Percentiles rank a stretch among this genome's conserved stretches.
phyloP scores from a whole-genome alignment of 371 early-diverging fungal species.

The Paraphysoderma sedebokerense region DNA sequence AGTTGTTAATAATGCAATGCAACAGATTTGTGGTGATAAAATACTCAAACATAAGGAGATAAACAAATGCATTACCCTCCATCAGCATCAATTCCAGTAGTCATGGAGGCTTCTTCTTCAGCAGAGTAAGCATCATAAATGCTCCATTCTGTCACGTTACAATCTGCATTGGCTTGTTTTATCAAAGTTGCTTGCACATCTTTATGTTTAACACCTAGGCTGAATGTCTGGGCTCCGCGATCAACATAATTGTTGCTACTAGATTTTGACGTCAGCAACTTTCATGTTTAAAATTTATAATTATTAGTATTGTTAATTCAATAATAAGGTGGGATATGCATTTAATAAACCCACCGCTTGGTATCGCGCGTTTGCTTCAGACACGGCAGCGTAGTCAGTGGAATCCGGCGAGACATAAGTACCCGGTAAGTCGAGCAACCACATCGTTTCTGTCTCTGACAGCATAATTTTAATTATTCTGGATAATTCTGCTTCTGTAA shows the following conservation, averaged over 20 bases:
- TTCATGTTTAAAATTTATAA: not conserved
- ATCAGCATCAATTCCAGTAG: not conserved
- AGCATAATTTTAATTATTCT: slow-evolving; percentile 14
- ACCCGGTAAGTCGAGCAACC: slow-evolving; percentile 17
- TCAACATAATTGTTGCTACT: slow-evolving; percentile 25
- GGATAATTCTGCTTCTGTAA: slow-evolving; percentile 12
- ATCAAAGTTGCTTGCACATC: slow-evolving; percentile 22
- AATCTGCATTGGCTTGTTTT: slow-evolving; percentile 13
- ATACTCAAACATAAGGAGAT: not conserved
- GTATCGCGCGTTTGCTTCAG: slow-evolving; percentile 19
- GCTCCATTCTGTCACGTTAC: slow-evolving; percentile 17
- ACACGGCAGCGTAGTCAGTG: slow-evolving; percentile 15
- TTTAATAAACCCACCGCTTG: slow-evolving; percentile 12
- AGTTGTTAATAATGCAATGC: not conserved
- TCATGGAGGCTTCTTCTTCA: not conserved
- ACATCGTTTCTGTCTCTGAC: slow-evolving; percentile 20
- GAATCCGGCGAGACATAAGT: slow-evolving; percentile 16
- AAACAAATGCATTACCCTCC: not conserved
- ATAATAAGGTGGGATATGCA: not conserved
- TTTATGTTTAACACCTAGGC: slow-evolving; percentile 18
- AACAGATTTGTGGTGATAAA: not conserved
- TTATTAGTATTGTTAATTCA: not conserved
- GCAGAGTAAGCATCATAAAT: slow-evolving; percentile 18
- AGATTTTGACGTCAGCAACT: slow-evolving; percentile 8
- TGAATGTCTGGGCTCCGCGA: slow-evolving; percentile 22